These are phyloP conservation scores for Coprinellus micaceus DNA, from an alignment of 768 basidiomycete species.

Conservation along the genomic window DNA sequence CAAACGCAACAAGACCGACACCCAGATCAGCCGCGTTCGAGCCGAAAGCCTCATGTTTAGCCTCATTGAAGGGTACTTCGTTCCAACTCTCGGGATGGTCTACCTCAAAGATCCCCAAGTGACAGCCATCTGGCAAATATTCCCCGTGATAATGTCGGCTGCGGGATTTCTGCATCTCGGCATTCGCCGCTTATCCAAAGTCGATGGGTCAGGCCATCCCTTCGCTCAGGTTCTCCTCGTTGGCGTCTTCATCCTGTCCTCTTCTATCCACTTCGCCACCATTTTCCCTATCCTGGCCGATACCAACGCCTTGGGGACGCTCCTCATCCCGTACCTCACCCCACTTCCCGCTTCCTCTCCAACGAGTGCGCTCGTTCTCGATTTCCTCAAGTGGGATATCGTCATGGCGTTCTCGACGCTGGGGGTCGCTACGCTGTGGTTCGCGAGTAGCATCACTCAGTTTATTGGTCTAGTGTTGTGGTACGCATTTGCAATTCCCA, in stretches of 20 bases:
- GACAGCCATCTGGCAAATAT: slow-evolving; percentile 54
- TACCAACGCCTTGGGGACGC: slow-evolving; percentile 23
- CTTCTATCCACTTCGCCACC: slow-evolving; percentile 39
- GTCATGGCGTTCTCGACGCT: slow-evolving; percentile 36
- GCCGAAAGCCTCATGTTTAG: slow-evolving; percentile 54
- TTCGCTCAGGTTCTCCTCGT: slow-evolving; percentile 38
- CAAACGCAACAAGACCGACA: slow-evolving; percentile 17
- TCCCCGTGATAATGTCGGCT: slow-evolving; percentile 45
- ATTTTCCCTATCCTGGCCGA: slow-evolving; percentile 35
- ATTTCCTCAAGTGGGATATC: slow-evolving; percentile 53
- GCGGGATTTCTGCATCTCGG: slow-evolving; percentile 36
- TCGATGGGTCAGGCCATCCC: slow-evolving; percentile 33
- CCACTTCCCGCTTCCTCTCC: slow-evolving; percentile 23
- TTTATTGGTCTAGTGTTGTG: slow-evolving; percentile 35
- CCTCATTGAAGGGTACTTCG: slow-evolving; percentile 37
- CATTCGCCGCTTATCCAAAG: slow-evolving; percentile 31
- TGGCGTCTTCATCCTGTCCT: slow-evolving; percentile 36
- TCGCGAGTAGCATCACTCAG: slow-evolving; percentile 31
- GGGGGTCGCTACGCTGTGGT: slow-evolving; percentile 48
- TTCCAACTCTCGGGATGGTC: slow-evolving; percentile 48
- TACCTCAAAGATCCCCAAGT: slow-evolving; percentile 36
- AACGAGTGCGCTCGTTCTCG: slow-evolving; percentile 23
- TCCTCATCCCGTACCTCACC: slow-evolving; percentile 35
- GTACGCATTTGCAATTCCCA: slow-evolving; percentile 37
- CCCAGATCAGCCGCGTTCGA: slow-evolving; percentile 35